These are phyloP conservation scores for Suhomyces bribrorum DNA, from an alignment of 1,139 yeast species.

Conservation along the genomic window DNA sequence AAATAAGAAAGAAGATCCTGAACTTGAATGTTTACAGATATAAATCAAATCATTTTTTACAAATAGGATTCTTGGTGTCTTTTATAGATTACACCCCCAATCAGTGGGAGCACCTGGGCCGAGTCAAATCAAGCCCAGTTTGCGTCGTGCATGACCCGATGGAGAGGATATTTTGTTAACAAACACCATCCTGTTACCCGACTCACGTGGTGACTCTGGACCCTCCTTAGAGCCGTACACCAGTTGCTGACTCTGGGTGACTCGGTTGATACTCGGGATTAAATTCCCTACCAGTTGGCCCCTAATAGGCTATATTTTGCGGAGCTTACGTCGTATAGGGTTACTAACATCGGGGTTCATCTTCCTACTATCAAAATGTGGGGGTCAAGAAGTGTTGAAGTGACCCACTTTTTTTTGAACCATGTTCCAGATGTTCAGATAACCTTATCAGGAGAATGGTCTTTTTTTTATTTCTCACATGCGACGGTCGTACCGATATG, in stretches of 20 bases:
- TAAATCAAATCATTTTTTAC: not conserved
- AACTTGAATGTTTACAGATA: not conserved
- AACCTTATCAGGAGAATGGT: not conserved
- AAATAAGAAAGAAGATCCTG: not conserved
- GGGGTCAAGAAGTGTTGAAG: no score
- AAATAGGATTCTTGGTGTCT: not conserved
- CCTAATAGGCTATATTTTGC: not conserved
- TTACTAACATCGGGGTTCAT: no score
- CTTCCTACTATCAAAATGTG: no score
- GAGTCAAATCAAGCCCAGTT: constrained; percentile 6
- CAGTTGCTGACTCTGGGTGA: not conserved
- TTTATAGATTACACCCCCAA: not conserved
- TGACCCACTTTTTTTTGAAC: no score
- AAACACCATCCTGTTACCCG: not conserved
- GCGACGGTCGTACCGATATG: not conserved
- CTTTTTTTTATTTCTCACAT: not conserved
- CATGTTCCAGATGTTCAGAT: no score
- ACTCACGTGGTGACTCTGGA: constrained; percentile 9
- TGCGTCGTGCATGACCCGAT: not conserved
- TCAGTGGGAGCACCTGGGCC: constrained; percentile 1
- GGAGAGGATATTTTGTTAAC: not conserved
- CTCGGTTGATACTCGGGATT: not conserved
- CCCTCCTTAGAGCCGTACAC: not conserved
- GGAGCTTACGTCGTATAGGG: no score
- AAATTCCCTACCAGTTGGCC: not conserved